A percentile compares a stretch with the other conserved stretches of the same genome.
phyloP scores from a whole-genome alignment of 768 basidiomycete genomes.

The Leucocoprinus leucothites region DNA sequence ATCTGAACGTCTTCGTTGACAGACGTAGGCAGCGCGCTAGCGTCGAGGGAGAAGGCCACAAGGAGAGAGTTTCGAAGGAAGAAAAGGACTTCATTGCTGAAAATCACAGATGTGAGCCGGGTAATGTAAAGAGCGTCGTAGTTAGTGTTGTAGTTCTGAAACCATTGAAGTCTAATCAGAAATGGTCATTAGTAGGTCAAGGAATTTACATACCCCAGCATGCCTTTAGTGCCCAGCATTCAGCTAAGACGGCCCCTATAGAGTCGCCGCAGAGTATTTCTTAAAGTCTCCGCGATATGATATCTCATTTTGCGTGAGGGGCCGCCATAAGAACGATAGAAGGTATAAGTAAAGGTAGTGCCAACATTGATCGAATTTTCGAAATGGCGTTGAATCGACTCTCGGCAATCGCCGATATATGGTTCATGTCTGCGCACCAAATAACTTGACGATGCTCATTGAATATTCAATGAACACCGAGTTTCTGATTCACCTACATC shows the following conservation, averaged over 20 bases:
- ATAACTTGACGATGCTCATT: background rate
- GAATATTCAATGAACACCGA: too few species aligned
- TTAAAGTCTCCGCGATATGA: constrained; percentile 83
- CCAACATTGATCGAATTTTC: background rate
- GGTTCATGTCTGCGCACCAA: background rate
- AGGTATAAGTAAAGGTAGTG: background rate
- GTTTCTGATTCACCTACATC: too few species aligned
- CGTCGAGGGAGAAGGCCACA: constrained; percentile 1
- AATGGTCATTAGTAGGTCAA: constrained; percentile 10
- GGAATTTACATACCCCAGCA: constrained; percentile 81
- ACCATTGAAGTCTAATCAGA: background rate
- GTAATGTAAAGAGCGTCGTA: constrained; percentile 3
- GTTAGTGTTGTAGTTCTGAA: background rate
- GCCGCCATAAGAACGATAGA: constrained; percentile 26
- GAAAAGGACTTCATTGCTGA: background rate
- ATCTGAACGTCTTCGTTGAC: background rate
- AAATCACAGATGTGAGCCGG: background rate
- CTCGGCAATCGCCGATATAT: constrained; percentile 13
- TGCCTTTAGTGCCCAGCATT: constrained; percentile 74
- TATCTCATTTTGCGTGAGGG: constrained; percentile 58
- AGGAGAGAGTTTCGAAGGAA: constrained; percentile 2
- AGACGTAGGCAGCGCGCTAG: constrained; percentile 2
- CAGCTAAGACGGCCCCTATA: constrained; percentile 75
- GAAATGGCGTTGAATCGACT: constrained; percentile 7
- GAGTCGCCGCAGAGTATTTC: constrained; percentile 86